Base-by-base conservation (phyloP, 2,329 filamentous ascomycete genomes). In the Didymella sp. region DNA sequence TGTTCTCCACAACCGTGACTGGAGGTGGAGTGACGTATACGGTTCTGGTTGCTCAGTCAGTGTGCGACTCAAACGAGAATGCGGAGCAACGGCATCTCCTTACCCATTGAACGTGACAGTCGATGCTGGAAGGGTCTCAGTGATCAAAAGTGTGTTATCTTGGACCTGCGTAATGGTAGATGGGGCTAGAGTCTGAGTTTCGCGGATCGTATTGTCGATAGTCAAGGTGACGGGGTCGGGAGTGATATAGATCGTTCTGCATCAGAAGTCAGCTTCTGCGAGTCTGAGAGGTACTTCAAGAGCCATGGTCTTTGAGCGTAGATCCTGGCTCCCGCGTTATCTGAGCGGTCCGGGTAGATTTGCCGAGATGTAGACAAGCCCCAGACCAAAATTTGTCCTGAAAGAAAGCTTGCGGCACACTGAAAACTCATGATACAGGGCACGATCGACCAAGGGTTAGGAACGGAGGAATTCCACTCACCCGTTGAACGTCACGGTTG, bases 21-120 rank as follows among this genome's bases (percentile, higher is more conserved):
- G 52, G 46, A 11, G 52, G 40, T 6, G 52, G 52, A 8, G 52
- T 56, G n/a, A 54, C 44, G 8, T 42, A 48, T 19, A 54, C 22
- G 2, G 51, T 54, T 12, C 51, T 47, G 13, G n/a, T 12, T 6
- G 17, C 3, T 17, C 5, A 25, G 28, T 51, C 17, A 51, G 48
- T 38, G 15, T 11, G 37, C 27, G 4, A 22, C 15, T 4, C 12
- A 19, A 28, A 21, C 1, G 8, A 40, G 12, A 4, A 3, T 40
- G 7, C 11, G 21, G 12, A 24, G 6, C n/a, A n/a, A n/a, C n/a
- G n/a, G n/a, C n/a, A n/a, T n/a, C n/a, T n/a, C n/a, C 46, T 41
- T 2, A 49, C 46, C 46, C 47, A 43, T 54, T 48, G 8, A 54
- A 54, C 0, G 51, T 54, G 5, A 48, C 44, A 1, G 51, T 54